A percentile compares a stretch with the other conserved stretches of the same genome.
phyloP scores from a whole-genome alignment of 2,329 filamentous ascomycete genomes.

The Monosporascus sp. region DNA sequence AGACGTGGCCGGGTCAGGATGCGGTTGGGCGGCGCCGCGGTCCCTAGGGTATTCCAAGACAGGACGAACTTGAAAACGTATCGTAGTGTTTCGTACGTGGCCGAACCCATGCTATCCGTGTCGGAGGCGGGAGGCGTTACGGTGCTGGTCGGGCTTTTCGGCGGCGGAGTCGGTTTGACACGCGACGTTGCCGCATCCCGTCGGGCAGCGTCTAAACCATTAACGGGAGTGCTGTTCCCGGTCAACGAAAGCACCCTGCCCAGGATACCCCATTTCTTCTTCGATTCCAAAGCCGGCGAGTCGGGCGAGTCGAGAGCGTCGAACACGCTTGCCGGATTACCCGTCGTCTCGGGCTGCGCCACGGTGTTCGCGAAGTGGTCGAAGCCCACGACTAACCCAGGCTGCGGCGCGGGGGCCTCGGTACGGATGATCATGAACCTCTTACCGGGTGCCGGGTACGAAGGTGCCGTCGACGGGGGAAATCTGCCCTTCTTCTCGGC shows the following conservation, averaged over 20 bases:
- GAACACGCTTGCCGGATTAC: conserved; percentile 20
- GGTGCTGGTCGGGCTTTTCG: conserved; percentile 30
- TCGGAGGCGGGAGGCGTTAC: conserved; percentile 38
- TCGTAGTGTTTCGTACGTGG: conserved; percentile 47
- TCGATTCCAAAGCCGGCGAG: conserved; percentile 6
- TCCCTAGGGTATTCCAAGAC: conserved; percentile 53
- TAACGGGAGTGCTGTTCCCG: conserved; percentile 29
- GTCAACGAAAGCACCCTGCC: conserved; percentile 55
- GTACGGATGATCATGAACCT: conserved; percentile 85
- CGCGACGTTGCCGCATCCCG: conserved; percentile 45
- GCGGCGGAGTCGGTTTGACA: conserved; percentile 29
- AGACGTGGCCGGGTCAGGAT: conserved; percentile 64
- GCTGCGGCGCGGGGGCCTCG: conserved; percentile 50
- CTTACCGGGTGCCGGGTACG: conserved; percentile 77
- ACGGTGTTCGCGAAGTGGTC: conserved; percentile 35
- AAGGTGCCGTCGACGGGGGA: conserved; percentile 72
- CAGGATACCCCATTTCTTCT: conserved; percentile 61
- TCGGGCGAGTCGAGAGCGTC: conserved; percentile 13
- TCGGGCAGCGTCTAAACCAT: conserved; percentile 45
- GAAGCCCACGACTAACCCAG: conserved; percentile 44
- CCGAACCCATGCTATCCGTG: conserved; percentile 48
- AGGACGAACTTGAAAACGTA: conserved; percentile 73
- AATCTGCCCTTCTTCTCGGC: conserved; percentile 51
- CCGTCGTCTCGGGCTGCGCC: conserved; percentile 19
- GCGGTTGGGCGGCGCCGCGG: conserved; percentile 51